Conservation (phyloP, 768 basidiomycete genomes). For the Panaeolus papilionaceus region DNA sequence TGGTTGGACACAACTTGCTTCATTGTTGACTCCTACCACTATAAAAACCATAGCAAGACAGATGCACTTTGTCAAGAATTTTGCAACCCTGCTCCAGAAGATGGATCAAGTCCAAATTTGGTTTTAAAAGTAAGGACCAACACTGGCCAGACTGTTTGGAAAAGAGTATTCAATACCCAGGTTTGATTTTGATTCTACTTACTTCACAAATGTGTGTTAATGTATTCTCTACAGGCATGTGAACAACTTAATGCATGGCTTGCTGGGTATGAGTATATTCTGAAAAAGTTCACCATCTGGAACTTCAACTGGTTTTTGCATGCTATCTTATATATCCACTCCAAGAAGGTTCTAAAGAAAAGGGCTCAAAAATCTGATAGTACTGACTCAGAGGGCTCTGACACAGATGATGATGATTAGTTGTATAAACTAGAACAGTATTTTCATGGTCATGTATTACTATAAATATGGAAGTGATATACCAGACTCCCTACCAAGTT, state of each 20-base stretch:
- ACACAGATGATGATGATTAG: too few species aligned
- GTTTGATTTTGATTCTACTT: slow-evolving; percentile 14
- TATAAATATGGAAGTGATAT: too few species aligned
- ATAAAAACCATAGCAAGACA: slow-evolving; percentile 33
- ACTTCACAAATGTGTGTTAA: slow-evolving; percentile 7
- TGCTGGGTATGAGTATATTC: slow-evolving; percentile 36
- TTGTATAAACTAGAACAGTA: too few species aligned
- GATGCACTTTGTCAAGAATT: slow-evolving; percentile 35
- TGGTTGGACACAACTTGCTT: slow-evolving; percentile 32
- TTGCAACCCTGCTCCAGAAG: slow-evolving; percentile 37
- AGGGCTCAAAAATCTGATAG: too few species aligned
- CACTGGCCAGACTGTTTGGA: slow-evolving; percentile 27
- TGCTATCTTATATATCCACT: slow-evolving; percentile 31
- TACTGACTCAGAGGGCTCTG: too few species aligned
- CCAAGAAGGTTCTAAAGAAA: slow-evolving; percentile 16
- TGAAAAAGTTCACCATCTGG: slow-evolving; percentile 31
- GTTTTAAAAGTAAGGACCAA: slow-evolving; percentile 29
- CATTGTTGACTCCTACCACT: slow-evolving; percentile 42
- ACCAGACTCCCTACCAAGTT: too few species aligned
- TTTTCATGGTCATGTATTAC: too few species aligned
- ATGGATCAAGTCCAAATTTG: slow-evolving; percentile 38
- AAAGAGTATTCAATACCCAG: slow-evolving; percentile 35
- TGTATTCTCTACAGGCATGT: slow-evolving; percentile 26
- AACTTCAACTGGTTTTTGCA: slow-evolving; percentile 36
- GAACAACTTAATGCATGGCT: slow-evolving; percentile 41